These are phyloP conservation scores for Dionaea muscipula DNA, from an alignment of 179 eudicot species.

Conservation along the genomic window DNA sequence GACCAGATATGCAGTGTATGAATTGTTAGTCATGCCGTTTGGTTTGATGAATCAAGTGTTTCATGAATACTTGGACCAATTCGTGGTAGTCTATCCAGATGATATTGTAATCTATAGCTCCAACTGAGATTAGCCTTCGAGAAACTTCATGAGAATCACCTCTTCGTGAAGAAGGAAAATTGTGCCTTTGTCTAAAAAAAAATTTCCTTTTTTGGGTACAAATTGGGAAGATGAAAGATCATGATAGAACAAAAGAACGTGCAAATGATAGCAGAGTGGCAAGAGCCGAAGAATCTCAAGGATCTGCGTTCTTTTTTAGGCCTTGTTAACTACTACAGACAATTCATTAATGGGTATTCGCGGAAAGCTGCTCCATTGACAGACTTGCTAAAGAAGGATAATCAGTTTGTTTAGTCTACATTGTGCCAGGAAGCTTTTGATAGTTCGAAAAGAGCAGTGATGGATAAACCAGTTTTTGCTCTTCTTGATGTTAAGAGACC, in stretches of 20 bases:
- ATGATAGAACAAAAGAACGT: constrained; percentile 6
- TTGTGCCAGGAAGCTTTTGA: not conserved
- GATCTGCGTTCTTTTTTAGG: constrained; percentile 1
- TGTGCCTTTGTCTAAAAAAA: too few species aligned
- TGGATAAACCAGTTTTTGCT: not conserved
- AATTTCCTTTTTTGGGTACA: constrained; percentile 2
- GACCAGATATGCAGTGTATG: not conserved
- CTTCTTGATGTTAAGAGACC: not conserved
- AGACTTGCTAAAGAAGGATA: not conserved
- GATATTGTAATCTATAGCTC: not conserved
- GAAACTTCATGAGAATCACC: not conserved
- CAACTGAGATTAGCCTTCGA: not conserved
- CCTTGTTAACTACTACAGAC: not conserved
- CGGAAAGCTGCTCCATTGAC: not conserved
- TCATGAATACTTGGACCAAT: not conserved
- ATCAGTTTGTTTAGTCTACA: not conserved
- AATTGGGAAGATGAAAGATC: not conserved
- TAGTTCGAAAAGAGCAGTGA: not conserved
- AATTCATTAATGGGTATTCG: not conserved
- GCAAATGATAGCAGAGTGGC: not conserved
- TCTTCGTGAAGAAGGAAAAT: not conserved
- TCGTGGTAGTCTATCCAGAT: not conserved
- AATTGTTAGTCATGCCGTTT: not conserved
- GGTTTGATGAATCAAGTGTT: not conserved
- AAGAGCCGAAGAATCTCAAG: not conserved